Evolutionary conservation across 2,329 filamentous ascomycete genomes (phyloP).

Genomic region (Sporothrix protearum): DNA sequence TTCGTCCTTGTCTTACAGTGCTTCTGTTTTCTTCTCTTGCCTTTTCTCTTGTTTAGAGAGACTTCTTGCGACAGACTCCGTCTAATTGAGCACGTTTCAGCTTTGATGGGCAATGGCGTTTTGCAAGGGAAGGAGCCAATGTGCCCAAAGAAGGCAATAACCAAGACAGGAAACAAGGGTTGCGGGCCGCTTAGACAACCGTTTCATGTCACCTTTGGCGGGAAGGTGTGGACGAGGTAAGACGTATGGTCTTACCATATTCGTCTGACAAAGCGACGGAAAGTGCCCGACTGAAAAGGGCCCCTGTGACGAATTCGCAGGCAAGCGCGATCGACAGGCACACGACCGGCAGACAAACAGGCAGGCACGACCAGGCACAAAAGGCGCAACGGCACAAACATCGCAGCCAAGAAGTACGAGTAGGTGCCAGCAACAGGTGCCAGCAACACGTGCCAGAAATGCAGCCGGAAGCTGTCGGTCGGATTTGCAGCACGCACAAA

Average conservation of each 20-base stretch:
- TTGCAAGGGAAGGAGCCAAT: neutral
- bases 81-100: conserved; percentile 21
- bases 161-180: neutral
- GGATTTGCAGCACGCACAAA: conserved; percentile 11
- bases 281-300: neutral
- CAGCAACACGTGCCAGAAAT: neutral
- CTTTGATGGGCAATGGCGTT: neutral
- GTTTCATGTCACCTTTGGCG: conserved; percentile 7
- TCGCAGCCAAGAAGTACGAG: neutral
- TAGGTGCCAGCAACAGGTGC: too few species aligned
- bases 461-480: neutral
- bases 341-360: neutral
- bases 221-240: neutral
- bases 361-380: neutral
- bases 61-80: conserved; percentile 11
- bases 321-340: neutral
- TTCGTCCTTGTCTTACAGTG: too few species aligned
- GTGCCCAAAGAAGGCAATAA: neutral
- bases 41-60: neutral
- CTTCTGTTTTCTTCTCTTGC: neutral
- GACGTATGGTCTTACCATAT: neutral
- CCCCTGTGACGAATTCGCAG: neutral
- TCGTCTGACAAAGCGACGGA: neutral
- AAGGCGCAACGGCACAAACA: neutral
- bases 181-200: neutral